phyloP scores from a whole-genome alignment of 2,329 filamentous ascomycete genomes.

The Xylariales sp. region DNA sequence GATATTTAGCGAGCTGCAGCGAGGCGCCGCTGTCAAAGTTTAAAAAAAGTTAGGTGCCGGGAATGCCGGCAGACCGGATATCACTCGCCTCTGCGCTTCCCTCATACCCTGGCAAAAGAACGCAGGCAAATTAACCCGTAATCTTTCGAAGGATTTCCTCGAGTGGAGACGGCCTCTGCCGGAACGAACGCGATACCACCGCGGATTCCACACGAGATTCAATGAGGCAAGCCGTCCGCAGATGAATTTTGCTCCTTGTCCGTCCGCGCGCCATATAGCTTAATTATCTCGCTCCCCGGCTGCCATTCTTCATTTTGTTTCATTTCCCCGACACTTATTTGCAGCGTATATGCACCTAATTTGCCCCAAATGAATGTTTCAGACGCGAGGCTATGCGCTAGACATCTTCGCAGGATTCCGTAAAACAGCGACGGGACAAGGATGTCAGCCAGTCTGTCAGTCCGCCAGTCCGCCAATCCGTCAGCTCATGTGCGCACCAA shows the following conservation, averaged over 20 bases:
- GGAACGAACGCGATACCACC: not conserved
- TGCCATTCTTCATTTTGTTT: not conserved
- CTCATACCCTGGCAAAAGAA: not conserved
- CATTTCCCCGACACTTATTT: no score
- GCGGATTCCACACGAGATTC: not conserved
- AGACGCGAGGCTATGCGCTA: constrained; percentile 4
- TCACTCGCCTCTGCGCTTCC: constrained; percentile 1
- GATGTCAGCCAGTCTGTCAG: not conserved
- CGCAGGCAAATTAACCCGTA: constrained; percentile 9
- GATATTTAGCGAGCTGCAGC: not conserved
- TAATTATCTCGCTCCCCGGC: not conserved
- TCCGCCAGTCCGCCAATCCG: not conserved
- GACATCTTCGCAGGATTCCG: constrained; percentile 16
- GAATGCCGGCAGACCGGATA: constrained; percentile 23
- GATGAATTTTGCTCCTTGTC: not conserved
- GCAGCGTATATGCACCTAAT: not conserved
- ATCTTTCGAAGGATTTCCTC: not conserved
- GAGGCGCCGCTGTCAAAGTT: not conserved
- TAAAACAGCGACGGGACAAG: constrained; percentile 6
- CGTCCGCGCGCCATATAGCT: not conserved
- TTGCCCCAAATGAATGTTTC: constrained; percentile 16
- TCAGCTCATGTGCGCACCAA: constrained; percentile 2
- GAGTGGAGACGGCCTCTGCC: not conserved
- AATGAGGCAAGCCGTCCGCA: constrained; percentile 1
- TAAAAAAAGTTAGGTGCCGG: constrained; percentile 10